Base-by-base conservation (phyloP, 306 rosid species). In the Dryas alaskensis region DNA sequence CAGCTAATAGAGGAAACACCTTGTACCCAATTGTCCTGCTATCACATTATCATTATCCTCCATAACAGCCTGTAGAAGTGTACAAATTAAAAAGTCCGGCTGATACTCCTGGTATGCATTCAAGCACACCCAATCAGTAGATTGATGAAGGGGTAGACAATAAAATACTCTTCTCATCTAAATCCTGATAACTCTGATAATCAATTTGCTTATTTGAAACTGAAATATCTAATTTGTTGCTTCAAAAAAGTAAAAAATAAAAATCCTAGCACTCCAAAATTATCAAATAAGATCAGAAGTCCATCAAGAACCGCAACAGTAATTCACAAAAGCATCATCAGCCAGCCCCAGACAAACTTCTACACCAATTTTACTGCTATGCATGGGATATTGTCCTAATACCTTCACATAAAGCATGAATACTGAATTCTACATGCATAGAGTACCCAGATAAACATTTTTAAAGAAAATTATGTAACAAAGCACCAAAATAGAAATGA, bases 311-410 rank as follows among this genome's bases (percentile, higher is more conserved):
- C 42, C 46, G 62, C 44, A 66, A 10, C 27, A 39, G 13, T 17
- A 63, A 64, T 40, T 59, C 61, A 54, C 61, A 65, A 40, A 48
- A 65, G 69, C 67, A 55, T 52, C 55, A 65, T 65, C 54, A 53
- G 7, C 12, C 53, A 68, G 6, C 74, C 58, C 9, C 1, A 13
- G 42, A 60, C 54, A 44, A 65, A 61, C 45, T 49, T 51, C 49
- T 22, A 45, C 42, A 8, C 31, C 63, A 70, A 46, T 31, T 48
- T 58, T 42, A 4, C 31, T 39, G 46, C 52, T 70, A 52, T 22
- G 8, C 67, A 54, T 49, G 12, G 48, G 39, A 39, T 39, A 60
- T 16, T 19, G 46, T 43, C 69, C 25, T 53, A 40, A 49, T 48
- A 22, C n/a, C 7, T 25, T 27, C 19, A 50, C 16, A 42, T 8